Percentiles rank a stretch among this genome's conserved stretches.
Conservation (phyloP, 192 early-diverging fungal species). For the Linnemannia elongata region DNA sequence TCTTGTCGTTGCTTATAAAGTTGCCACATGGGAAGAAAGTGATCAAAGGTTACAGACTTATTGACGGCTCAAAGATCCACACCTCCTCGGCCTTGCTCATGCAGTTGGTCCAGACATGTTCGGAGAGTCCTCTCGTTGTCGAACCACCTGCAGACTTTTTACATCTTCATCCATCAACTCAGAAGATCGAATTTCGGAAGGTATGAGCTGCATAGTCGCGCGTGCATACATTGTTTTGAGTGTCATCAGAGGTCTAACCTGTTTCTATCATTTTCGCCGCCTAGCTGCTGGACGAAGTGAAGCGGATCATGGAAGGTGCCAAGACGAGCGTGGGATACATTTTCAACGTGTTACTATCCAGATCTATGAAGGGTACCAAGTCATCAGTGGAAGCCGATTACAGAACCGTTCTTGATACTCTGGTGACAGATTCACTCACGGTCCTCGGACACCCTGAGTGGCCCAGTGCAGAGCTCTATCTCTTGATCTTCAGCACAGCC, state of each 20-base stretch:
- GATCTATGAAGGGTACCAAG: slow-evolving; percentile 61
- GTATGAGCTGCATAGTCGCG: not conserved
- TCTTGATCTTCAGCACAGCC: slow-evolving; percentile 75
- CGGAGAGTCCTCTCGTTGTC: not conserved
- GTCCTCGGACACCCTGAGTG: slow-evolving; percentile 89
- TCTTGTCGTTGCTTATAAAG: slow-evolving; percentile 80
- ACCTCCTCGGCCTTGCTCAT: slow-evolving; percentile 46
- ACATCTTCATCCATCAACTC: slow-evolving; percentile 4
- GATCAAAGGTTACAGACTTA: slow-evolving; percentile 63
- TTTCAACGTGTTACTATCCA: slow-evolving; percentile 54
- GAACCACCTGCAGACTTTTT: not conserved
- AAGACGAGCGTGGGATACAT: slow-evolving; percentile 35
- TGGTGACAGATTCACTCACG: slow-evolving; percentile 79
- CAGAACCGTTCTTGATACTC: slow-evolving; percentile 73
- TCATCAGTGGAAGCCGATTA: slow-evolving; percentile 80
- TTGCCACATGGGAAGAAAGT: slow-evolving; percentile 71
- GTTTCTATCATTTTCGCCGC: not conserved
- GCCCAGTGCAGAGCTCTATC: slow-evolving; percentile 86
- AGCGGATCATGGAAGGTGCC: not conserved
- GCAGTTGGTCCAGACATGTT: slow-evolving; percentile 41
- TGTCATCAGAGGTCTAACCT: not conserved
- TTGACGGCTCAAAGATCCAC: slow-evolving; percentile 46
- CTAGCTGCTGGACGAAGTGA: slow-evolving; percentile 17
- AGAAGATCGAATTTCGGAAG: slow-evolving; percentile 39
- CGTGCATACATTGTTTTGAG: too few species aligned